Evolutionary conservation across 78 protist genomes (phyloP).

Genomic region (Mantamonas sphyraenae): DNA sequence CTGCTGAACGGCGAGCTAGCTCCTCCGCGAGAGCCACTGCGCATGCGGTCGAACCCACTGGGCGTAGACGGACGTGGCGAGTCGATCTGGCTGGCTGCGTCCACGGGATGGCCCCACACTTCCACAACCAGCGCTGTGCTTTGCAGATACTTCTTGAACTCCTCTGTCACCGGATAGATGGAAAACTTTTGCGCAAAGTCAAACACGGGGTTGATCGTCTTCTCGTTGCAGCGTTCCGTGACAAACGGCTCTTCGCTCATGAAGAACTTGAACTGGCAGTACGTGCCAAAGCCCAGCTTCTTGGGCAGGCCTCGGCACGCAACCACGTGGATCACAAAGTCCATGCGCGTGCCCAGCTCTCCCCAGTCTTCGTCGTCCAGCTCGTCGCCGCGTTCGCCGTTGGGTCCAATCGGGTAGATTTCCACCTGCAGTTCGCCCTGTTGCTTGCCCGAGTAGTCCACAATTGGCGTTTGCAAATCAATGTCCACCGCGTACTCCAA

Average conservation of each 20-base stretch:
- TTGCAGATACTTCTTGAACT: background rate
- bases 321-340: too few relatives aligned
- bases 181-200: background rate
- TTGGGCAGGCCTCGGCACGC: too few relatives aligned
- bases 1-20: too few relatives aligned
- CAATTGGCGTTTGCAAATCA: background rate
- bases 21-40: too few relatives aligned
- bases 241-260: background rate
- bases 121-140: background rate
- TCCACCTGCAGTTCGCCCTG: slow-evolving; percentile 4
- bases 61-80: too few relatives aligned
- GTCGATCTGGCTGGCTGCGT: too few relatives aligned
- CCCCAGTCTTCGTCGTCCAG: too few relatives aligned
- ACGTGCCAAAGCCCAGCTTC: too few relatives aligned
- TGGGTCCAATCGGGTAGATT: background rate
- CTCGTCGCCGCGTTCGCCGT: slow-evolving; percentile 16
- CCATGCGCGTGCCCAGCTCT: too few relatives aligned
- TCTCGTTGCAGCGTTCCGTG: background rate
- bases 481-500: slow-evolving; percentile 12
- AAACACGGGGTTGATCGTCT: background rate
- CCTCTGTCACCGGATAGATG: background rate
- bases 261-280: background rate
- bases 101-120: too few relatives aligned
- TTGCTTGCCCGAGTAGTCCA: background rate
- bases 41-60: too few relatives aligned